These are phyloP conservation scores for Xerocomellus amylosporus DNA, from an alignment of 768 basidiomycete species.

Conservation along the genomic window DNA sequence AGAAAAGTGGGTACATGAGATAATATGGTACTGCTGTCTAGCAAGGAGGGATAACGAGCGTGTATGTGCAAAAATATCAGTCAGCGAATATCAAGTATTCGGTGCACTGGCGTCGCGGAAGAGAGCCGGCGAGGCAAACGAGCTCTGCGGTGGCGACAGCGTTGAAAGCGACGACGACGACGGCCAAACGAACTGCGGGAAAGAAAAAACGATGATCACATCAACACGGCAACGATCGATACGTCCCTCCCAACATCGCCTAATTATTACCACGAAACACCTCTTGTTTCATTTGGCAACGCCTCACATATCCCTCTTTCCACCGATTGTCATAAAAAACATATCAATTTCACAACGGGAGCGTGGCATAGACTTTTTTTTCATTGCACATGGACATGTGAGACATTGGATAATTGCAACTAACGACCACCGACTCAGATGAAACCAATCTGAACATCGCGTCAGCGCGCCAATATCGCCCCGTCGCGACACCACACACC, in stretches of 20 bases:
- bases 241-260: neutral
- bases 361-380: neutral
- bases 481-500: conserved; percentile 41
- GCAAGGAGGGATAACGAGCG: conserved; percentile 42
- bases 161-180: conserved; percentile 4
- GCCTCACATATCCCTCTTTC: no score
- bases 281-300: no score
- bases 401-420: conserved; percentile 1
- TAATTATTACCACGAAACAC: neutral
- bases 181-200: conserved; percentile 13
- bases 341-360: neutral
- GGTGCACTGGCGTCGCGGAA: conserved; percentile 12
- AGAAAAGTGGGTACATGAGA: conserved; percentile 28
- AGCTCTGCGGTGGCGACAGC: conserved; percentile 17
- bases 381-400: conserved; percentile 10
- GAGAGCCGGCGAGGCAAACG: conserved; percentile 5
- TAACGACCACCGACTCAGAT: conserved; percentile 51
- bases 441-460: conserved; percentile 74
- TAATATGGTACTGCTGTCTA: conserved; percentile 34
- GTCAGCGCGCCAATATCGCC: neutral
- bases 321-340: neutral
- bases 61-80: neutral
- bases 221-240: conserved; percentile 19
- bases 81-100: neutral
- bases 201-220: conserved; percentile 12